phyloP scores from a whole-genome alignment of 495 filamentous ascomycete genomes.

The Penicillium alfredii region DNA sequence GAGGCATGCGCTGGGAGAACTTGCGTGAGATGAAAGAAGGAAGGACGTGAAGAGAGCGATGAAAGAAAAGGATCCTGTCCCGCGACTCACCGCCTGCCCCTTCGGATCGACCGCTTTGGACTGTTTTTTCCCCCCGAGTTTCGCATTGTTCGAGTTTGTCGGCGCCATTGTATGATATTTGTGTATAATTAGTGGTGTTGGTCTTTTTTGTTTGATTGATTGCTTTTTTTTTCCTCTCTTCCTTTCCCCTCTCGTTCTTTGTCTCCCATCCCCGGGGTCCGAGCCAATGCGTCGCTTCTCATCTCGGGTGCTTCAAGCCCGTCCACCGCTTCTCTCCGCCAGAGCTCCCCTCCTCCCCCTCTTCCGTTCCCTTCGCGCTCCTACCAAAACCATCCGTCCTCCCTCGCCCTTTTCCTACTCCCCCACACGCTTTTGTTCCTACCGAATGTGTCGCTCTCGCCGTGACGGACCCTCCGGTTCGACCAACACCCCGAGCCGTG shows the following conservation, averaged over 20 bases:
- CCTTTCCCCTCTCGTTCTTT: constrained; percentile 7
- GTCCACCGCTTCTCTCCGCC: constrained; percentile 38
- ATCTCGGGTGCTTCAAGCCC: constrained; percentile 34
- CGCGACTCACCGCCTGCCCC: constrained; percentile 10
- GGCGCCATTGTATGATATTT: too few relatives aligned
- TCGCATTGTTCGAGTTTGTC: constrained; percentile 22
- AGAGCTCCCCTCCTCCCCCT: constrained; percentile 27
- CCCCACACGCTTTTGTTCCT: constrained; percentile 44
- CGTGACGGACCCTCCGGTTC: constrained; percentile 38
- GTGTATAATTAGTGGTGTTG: too few relatives aligned
- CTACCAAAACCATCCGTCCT: constrained; percentile 16
- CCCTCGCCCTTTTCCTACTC: constrained; percentile 34
- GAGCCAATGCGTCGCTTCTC: constrained; percentile 37
- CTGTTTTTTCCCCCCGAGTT: constrained; percentile 11
- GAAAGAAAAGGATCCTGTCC: neutral
- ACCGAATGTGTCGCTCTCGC: constrained; percentile 44
- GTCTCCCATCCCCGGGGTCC: neutral
- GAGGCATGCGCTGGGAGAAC: constrained; percentile 28
- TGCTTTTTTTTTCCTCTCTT: constrained; percentile 7
- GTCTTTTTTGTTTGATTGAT: too few relatives aligned
- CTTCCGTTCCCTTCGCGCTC: constrained; percentile 24
- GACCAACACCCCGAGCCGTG: constrained; percentile 52
- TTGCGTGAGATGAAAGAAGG: constrained; percentile 28
- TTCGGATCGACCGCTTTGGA: constrained; percentile 15
- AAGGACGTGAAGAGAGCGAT: constrained; percentile 7